phyloP scores from a whole-genome alignment of 1,284 basidiomycete species.

The Crucibulum parvulum region DNA sequence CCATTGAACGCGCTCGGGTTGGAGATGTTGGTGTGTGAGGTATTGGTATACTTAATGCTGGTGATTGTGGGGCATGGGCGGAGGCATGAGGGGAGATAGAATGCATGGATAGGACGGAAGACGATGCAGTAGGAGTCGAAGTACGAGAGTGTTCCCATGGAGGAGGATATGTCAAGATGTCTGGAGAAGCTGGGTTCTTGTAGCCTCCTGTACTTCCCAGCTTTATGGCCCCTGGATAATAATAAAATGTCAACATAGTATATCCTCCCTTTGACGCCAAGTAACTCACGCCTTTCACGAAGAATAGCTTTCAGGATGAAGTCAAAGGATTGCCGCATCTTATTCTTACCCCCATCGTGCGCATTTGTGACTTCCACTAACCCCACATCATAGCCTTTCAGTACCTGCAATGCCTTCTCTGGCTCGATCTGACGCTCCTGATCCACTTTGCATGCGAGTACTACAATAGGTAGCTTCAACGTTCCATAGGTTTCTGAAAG shows the following conservation, averaged over 20 bases:
- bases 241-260: slow-evolving; percentile 6
- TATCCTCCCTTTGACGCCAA: not conserved
- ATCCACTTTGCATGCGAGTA: slow-evolving; percentile 81
- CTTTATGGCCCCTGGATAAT: not conserved
- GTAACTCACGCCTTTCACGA: slow-evolving; percentile 56
- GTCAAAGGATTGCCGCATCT: slow-evolving; percentile 71
- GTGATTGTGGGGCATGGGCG: slow-evolving; percentile 25
- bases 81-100: slow-evolving; percentile 29
- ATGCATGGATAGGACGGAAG: slow-evolving; percentile 38
- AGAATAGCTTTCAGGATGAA: slow-evolving; percentile 68
- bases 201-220: slow-evolving; percentile 27
- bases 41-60: slow-evolving; percentile 36
- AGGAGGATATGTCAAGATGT: slow-evolving; percentile 54
- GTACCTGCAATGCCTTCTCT: slow-evolving; percentile 51
- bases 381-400: slow-evolving; percentile 68
- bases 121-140: slow-evolving; percentile 57
- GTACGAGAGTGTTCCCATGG: slow-evolving; percentile 61
- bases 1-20: slow-evolving; percentile 56
- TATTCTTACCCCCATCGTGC: slow-evolving; percentile 59
- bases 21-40: slow-evolving; percentile 46
- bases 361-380: slow-evolving; percentile 66
- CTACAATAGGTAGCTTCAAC: slow-evolving; percentile 65
- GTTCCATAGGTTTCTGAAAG: slow-evolving; percentile 59
- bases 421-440: slow-evolving; percentile 63
- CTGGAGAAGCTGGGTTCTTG: slow-evolving; percentile 74